Base-by-base conservation (phyloP, 768 basidiomycete genomes). In the button mushroom (Agaricus bisporus) region DNA sequence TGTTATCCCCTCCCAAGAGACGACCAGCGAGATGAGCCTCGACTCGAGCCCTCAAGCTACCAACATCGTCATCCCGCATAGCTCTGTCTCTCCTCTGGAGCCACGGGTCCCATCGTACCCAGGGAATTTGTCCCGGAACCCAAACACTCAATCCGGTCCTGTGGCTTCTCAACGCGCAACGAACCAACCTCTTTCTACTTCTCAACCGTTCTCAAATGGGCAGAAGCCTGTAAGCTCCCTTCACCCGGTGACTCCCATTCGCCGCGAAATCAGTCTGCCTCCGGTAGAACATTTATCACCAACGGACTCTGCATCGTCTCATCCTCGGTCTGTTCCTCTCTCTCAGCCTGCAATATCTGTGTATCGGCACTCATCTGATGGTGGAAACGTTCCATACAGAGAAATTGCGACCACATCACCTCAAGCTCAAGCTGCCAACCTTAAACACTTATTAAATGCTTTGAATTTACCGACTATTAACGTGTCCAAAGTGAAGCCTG, bases 401-500 rank as follows among this genome's bases (percentile, higher is more conserved):
- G 26, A 46, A 14, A 47, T 10, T 39, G 37, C 26, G 2, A 47
- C 9, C 8, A 17, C 32, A 12, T 54, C 52, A 20, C 44, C 45
- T 25, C 52, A 54, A 17, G 52, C 45, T n/a, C 52, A 54, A 41
- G 52, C 26, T 28, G 52, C 52, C 41, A 54, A 54, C 38, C 29
- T 54, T 28, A 44, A 44, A 18, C 52, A 47, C 17, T 28, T 54
- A 4, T 44, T 54, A 45, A 32, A 29, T 5, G 52, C 52, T 9
- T 38, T 54, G 20, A 29, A 47, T 4, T 37, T 47, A n/a, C 52
- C 44, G 9, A 36, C 52, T 20, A 28, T 22, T 2, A 44, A 51
- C 12, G 15, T 26, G n/a, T 5, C 11, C n/a, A 1, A 10, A 10
- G 25, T 47, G 17, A 54, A 54, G 35, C 18, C 17, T 10, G 52